A percentile compares a stretch with the other conserved stretches of the same genome.
Conservation (phyloP, 2,329 filamentous ascomycete species). For the Aspergillus luchuensis region DNA sequence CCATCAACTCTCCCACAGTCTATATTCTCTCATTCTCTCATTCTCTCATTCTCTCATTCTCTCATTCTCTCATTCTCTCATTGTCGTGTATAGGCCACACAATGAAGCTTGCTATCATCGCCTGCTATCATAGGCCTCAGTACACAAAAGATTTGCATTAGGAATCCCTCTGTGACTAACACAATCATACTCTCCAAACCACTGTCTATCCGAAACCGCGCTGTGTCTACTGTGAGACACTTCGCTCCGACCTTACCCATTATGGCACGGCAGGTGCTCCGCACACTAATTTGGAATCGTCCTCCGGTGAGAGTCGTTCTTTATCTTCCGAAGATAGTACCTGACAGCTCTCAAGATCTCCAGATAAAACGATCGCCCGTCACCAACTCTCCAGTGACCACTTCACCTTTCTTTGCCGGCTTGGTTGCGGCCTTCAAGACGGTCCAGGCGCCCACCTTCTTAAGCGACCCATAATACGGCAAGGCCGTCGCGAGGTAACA, state of each 20-base stretch:
- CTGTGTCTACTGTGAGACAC: background rate
- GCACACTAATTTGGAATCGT: slow-evolving; percentile 14
- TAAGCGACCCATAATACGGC: background rate
- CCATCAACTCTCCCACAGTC: background rate
- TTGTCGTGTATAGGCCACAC: background rate
- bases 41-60: too few species aligned
- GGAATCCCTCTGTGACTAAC: background rate
- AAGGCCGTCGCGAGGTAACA: background rate
- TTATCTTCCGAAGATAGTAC: background rate
- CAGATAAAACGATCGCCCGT: background rate
- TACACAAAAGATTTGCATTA: background rate
- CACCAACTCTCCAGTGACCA: background rate
- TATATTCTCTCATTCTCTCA: too few species aligned
- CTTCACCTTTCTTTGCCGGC: background rate
- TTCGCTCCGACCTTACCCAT: slow-evolving; percentile 6
- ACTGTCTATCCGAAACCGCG: background rate
- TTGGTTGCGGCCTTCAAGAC: background rate
- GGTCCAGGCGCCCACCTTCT: slow-evolving; percentile 1
- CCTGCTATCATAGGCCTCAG: background rate
- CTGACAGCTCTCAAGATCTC: slow-evolving; percentile 10
- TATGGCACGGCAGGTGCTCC: slow-evolving; percentile 18
- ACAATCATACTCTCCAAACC: too few species aligned
- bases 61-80: too few species aligned
- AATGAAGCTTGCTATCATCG: too few species aligned
- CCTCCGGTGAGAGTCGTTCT: background rate